A percentile compares a stretch with the other conserved stretches of the same genome.
phyloP scores from a whole-genome alignment of 495 filamentous ascomycete genomes.

The Neurospora discreta region DNA sequence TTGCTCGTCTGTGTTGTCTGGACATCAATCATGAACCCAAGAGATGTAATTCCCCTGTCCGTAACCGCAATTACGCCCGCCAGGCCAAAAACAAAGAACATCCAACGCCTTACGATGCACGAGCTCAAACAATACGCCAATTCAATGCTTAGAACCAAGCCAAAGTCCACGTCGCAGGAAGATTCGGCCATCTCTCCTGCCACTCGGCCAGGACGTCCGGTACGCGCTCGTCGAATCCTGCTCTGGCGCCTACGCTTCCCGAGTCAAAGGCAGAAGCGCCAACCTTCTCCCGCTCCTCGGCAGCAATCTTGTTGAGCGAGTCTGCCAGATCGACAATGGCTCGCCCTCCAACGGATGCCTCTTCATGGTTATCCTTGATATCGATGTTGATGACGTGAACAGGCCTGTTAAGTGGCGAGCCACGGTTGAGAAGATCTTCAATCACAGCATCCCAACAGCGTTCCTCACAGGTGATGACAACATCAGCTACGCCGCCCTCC shows the following conservation, averaged over 20 bases:
- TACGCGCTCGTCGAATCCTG: constrained; percentile 83
- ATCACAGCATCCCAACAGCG: constrained; percentile 97
- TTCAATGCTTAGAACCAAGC: constrained; percentile 66
- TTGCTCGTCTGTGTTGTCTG: neutral
- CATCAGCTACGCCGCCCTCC: constrained; percentile 82
- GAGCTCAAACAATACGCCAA: neutral
- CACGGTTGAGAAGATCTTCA: constrained; percentile 80
- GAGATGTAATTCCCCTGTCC: neutral
- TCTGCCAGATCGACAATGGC: constrained; percentile 90
- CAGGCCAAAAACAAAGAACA: neutral
- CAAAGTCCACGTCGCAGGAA: constrained; percentile 88
- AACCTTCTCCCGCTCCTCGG: constrained; percentile 56
- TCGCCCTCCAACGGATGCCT: constrained; percentile 79
- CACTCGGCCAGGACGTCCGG: constrained; percentile 89
- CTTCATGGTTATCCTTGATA: constrained; percentile 97
- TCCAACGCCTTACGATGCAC: neutral
- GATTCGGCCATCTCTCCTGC: constrained; percentile 88
- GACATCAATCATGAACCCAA: neutral
- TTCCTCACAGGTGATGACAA: constrained; percentile 97
- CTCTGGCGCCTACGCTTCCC: constrained; percentile 52
- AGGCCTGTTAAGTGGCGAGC: constrained; percentile 71
- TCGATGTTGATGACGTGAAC: constrained; percentile 98
- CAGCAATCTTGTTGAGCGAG: constrained; percentile 71
- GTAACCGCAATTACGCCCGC: neutral
- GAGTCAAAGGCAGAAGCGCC: constrained; percentile 56